Conservation (phyloP, 2,329 filamentous ascomycete species). For the Coleophoma crateriformis region DNA sequence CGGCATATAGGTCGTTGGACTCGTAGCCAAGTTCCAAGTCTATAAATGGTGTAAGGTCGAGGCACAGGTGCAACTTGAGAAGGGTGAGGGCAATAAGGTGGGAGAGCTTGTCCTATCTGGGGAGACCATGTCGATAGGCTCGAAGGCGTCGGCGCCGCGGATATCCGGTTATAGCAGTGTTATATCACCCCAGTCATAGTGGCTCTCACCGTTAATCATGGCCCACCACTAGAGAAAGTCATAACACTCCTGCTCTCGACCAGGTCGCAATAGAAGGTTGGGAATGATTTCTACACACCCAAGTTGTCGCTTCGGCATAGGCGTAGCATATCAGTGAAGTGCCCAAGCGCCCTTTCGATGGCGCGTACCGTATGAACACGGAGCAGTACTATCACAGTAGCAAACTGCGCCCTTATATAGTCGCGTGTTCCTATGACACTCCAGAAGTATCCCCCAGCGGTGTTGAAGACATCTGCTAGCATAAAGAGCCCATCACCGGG, state of each 20-base stretch:
- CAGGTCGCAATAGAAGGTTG: conserved; percentile 36
- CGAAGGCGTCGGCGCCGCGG: conserved; percentile 34
- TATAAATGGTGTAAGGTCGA: conserved; percentile 20
- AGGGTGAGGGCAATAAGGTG: conserved; percentile 23
- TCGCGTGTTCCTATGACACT: conserved; percentile 31
- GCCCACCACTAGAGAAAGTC: conserved; percentile 43
- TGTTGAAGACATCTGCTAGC: conserved; percentile 30
- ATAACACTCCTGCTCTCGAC: conserved; percentile 41
- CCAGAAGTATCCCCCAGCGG: conserved; percentile 36
- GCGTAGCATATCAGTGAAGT: conserved; percentile 37
- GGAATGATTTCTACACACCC: conserved; percentile 36
- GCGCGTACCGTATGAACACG: conserved; percentile 27
- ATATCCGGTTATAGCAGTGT: conserved; percentile 30
- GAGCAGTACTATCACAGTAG: conserved; percentile 27
- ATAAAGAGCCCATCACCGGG: conserved; percentile 19
- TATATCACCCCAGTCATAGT: conserved; percentile 31
- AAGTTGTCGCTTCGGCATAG: conserved; percentile 39
- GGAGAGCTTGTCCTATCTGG: conserved; percentile 8
- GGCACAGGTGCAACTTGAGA: conserved; percentile 30
- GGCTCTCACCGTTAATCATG: conserved; percentile 11
- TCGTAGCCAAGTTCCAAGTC: neutral
- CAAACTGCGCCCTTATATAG: conserved; percentile 36
- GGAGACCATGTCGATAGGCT: conserved; percentile 21
- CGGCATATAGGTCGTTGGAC: too few species aligned
- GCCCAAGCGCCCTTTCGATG: conserved; percentile 31